Evolutionary conservation across 2,329 filamentous ascomycete genomes (phyloP), one percentile per base, ranked within the genome.

Genomic region (Paramyrothecium sp.): DNA sequence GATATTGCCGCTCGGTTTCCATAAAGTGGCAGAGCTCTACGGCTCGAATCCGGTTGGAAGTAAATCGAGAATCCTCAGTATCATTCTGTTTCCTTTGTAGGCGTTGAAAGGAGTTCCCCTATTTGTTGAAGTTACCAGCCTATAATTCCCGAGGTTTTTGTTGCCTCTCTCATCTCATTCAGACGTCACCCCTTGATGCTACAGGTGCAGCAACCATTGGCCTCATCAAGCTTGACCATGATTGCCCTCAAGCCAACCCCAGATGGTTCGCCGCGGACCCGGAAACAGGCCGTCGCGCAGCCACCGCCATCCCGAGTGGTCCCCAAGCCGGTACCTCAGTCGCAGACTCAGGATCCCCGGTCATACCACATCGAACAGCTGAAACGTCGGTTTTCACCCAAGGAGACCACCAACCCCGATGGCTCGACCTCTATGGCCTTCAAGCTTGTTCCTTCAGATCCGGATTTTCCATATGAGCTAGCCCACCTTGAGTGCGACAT

Each of bases 391-490:
- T 94, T 86, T 71, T 78, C 75, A 1, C 77, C 81, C 7, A 75
- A 72, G 52, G 77, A 82, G 59, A 72, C 74, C 12, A 73, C 67
- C 16, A 65, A 76, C 3, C 67, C 71, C 7, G 72, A 81, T 58
- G 80, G 82, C 52, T 78, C 78, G 3, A 85, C 83, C 0, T 79
- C 82, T 17, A 72, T 93, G 44, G 73, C 78, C 11, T 90, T 94
- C 71, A 84, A 79, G 54, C 74, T 95, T 60, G 75, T 74, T 13
- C 91, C 91, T 5, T 92, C 90, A 7, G 91, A 95, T 68, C 91
- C 91, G 0, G 91, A 95, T 67, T 94, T 95, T 65, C 89, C 91
- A 1, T 94, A 91, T 71, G 89, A 92, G 60, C 77, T 94, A 67
- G 81, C 86, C 23, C 77, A 82, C 44, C 77, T 95, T 33, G 80